Percentiles rank a stretch among this genome's conserved stretches.
These are phyloP conservation scores for Termitomyces eurrhizus DNA, from an alignment of 768 basidiomycete species.

Conservation along the genomic window DNA sequence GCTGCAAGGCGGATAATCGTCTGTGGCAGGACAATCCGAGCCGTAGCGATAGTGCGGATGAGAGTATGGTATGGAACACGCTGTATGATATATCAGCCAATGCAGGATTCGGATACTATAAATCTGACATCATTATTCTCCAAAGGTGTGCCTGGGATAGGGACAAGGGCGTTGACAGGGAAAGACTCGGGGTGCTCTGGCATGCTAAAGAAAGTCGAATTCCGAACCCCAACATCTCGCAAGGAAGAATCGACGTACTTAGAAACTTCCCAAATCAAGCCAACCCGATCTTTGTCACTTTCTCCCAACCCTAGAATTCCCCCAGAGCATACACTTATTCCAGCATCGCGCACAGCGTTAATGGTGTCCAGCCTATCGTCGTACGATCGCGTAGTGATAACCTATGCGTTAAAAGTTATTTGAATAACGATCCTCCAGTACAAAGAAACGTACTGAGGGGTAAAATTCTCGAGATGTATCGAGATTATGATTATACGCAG, in stretches of 20 bases:
- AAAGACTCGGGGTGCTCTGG: conserved; percentile 98
- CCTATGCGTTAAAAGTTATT: conserved; percentile 38
- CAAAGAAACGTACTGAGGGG: conserved; percentile 57
- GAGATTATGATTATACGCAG: conserved; percentile 98
- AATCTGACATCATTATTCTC: conserved; percentile 78
- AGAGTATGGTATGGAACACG: conserved; percentile 79
- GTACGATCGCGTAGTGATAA: conserved; percentile 92
- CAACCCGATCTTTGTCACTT: conserved; percentile 83
- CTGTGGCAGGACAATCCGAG: conserved; percentile 84
- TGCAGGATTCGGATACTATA: not conserved
- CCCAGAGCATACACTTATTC: conserved; percentile 96
- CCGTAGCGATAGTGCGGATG: conserved; percentile 92
- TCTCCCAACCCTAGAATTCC: conserved; percentile 96
- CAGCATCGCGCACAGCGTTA: conserved; percentile 85
- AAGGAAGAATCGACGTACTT: conserved; percentile 51
- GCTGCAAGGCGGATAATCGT: conserved; percentile 96
- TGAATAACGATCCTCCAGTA: not conserved
- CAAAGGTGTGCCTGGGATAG: conserved; percentile 91
- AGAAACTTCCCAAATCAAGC: conserved; percentile 90
- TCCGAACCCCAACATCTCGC: conserved; percentile 11
- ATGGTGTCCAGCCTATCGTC: conserved; percentile 93
- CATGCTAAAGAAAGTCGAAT: conserved; percentile 48
- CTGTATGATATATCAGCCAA: conserved; percentile 33
- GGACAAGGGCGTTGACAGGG: conserved; percentile 96
- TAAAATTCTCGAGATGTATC: conserved; percentile 98